Percentiles rank a stretch among this genome's conserved stretches.
Conservation (phyloP, 108 stramenopile genomes). For the Cyclostephanos tholiformis region DNA sequence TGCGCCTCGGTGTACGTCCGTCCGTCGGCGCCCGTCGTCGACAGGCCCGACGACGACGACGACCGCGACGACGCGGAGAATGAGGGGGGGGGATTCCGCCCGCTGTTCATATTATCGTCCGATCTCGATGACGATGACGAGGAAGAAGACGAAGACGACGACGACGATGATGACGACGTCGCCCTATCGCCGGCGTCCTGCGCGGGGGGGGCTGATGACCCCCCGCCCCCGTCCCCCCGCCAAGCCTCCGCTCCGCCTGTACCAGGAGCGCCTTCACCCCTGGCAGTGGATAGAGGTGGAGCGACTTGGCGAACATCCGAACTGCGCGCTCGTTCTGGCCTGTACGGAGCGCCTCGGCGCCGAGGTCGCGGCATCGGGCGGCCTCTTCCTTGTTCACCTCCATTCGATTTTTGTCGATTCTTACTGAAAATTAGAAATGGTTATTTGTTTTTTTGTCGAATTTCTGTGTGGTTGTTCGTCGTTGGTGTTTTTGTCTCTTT, state of each 20-base stretch:
- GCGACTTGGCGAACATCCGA: slow-evolving; percentile 87
- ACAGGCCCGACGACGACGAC: slow-evolving; percentile 31
- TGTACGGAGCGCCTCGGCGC: slow-evolving; percentile 66
- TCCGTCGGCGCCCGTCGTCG: slow-evolving; percentile 53
- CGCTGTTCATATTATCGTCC: background rate
- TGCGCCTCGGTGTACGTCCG: slow-evolving; percentile 77
- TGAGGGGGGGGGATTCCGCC: background rate
- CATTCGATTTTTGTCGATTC: slow-evolving; percentile 11
- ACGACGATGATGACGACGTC: background rate
- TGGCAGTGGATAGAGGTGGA: slow-evolving; percentile 87
- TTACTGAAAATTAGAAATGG: no score
- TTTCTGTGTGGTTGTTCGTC: no score
- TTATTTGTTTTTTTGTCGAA: no score
- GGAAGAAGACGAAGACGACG: no score
- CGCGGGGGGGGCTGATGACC: background rate
- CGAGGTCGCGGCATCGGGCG: slow-evolving; percentile 75
- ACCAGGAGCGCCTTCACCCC: slow-evolving; percentile 84
- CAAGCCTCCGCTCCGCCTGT: slow-evolving; percentile 60
- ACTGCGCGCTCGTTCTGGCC: slow-evolving; percentile 78
- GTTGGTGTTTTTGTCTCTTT: no score
- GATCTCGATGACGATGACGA: slow-evolving; percentile 3
- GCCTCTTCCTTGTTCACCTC: slow-evolving; percentile 80
- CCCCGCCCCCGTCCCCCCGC: slow-evolving; percentile 4
- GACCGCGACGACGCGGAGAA: slow-evolving; percentile 18
- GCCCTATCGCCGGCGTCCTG: background rate